Base-by-base conservation (phyloP, 148 eudicot species). In the Fagopyrum tataricum region DNA sequence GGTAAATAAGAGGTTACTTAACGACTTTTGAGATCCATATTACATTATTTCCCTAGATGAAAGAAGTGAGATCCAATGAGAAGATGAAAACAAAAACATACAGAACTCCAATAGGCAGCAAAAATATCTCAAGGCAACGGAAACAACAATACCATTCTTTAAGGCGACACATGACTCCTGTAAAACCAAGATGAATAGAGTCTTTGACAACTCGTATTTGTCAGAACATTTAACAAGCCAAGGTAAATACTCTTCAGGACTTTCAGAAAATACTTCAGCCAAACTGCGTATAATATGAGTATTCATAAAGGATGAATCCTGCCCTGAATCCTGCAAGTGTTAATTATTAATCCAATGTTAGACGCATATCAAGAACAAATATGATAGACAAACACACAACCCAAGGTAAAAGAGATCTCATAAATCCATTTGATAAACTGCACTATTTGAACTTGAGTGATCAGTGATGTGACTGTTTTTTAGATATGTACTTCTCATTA, bases 191-290 rank as follows among this genome's bases (percentile, higher is more conserved):
- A 88, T 79, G 76, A 87, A 75, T 67, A 87, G 61, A 21, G 88
- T 86, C 77, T 87, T 90, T n/a, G 99, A 91, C 77, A 84, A 75
- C 48, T 83, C 86, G 26, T 82, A 80, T 48, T 67, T 80, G 62
- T 76, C 70, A 72, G 89, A 84, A 75, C 90, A 91, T 71, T 78
- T 86, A 39, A 85, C 84, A 76, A 95, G 86, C 97, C 96, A 91
- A 58, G 87, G 82, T 74, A 84, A 44, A 72, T 80, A 79, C 24
- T 82, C 87, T 59, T 81, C 84, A 61, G 80, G 77, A 67, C 76
- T 74, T 72, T 49, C 73, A 17, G 74, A 76, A 46, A 91, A 80
- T 53, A 75, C 78, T 69, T 79, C 86, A 21, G 83, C 96, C 78
- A 95, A 72, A 76, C 76, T 81, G 70, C 77, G 79, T 56, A 88